phyloP scores from a whole-genome alignment of 129 eudicot species.

The Heracleum sosnowskyi region DNA sequence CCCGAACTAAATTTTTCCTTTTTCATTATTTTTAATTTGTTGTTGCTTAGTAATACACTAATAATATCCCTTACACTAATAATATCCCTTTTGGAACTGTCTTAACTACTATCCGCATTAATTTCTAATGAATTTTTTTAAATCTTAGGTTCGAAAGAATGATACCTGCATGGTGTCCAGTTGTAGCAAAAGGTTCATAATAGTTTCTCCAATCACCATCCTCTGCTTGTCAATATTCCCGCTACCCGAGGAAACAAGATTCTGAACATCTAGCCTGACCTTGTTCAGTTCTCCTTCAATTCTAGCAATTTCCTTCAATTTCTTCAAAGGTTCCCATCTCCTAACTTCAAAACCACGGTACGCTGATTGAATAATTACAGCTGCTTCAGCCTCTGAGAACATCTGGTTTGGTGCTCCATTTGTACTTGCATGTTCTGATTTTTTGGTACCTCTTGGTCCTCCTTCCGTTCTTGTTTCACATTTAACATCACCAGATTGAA shows the following conservation, averaged over 20 bases:
- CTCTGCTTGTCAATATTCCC: slow-evolving; percentile 25
- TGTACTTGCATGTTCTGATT: not conserved
- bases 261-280: slow-evolving; percentile 29
- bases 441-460: slow-evolving; percentile 5
- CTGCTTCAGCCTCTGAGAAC: slow-evolving; percentile 57
- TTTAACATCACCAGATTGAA: not conserved
- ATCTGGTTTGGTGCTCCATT: slow-evolving; percentile 6
- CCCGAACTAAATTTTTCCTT: not conserved
- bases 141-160: not conserved
- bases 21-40: not conserved
- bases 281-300: slow-evolving; percentile 27
- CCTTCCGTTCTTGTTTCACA: not conserved
- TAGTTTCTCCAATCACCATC: slow-evolving; percentile 40
- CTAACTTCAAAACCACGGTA: slow-evolving; percentile 66
- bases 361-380: slow-evolving; percentile 53
- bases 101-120: not conserved
- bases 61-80: not conserved
- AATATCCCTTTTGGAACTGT: no score
- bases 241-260: slow-evolving; percentile 23
- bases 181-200: slow-evolving; percentile 64
- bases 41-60: not conserved
- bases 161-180: slow-evolving; percentile 75
- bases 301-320: slow-evolving; percentile 41
- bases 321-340: slow-evolving; percentile 55
- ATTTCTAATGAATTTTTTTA: not conserved